Conservation (phyloP, 306 rosid genomes). For the Prunus salicina region DNA sequence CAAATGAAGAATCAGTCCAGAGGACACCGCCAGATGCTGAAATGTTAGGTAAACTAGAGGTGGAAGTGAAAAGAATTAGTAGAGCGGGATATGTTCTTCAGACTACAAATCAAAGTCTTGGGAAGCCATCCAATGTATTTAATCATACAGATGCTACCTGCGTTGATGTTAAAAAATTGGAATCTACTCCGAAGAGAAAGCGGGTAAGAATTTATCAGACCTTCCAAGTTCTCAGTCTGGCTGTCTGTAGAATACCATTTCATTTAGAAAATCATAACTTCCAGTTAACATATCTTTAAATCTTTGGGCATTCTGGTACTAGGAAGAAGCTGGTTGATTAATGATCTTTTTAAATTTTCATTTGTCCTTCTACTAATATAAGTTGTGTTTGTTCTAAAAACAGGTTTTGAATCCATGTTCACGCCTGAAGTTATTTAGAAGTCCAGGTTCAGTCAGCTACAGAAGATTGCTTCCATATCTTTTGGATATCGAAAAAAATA, state of each 20-base stretch:
- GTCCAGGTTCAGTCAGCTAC: slow-evolving; percentile 52
- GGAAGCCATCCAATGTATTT: slow-evolving; percentile 20
- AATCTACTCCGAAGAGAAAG: slow-evolving; percentile 32
- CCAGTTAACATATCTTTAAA: neutral
- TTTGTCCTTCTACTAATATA: slow-evolving; percentile 5
- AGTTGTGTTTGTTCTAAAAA: slow-evolving; percentile 6
- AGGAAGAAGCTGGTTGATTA: neutral
- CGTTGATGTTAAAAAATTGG: slow-evolving; percentile 14
- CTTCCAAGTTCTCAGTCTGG: neutral
- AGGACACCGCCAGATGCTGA: slow-evolving; percentile 41
- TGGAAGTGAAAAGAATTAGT: slow-evolving; percentile 22
- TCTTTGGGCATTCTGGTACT: neutral
- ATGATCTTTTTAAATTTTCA: neutral
- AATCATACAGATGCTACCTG: slow-evolving; percentile 6
- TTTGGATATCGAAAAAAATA: slow-evolving; percentile 28
- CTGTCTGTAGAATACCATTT: neutral
- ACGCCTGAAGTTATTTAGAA: slow-evolving; percentile 40
- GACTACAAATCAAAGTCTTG: slow-evolving; percentile 20
- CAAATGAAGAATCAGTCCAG: slow-evolving; percentile 34
- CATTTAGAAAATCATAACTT: neutral
- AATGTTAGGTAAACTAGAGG: slow-evolving; percentile 15
- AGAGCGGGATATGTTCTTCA: slow-evolving; percentile 21
- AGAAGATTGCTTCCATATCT: slow-evolving; percentile 70
- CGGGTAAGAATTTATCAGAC: slow-evolving; percentile 25
- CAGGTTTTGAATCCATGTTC: slow-evolving; percentile 52